Percentiles rank a stretch among this genome's conserved stretches.
These are phyloP conservation scores for Prunus armeniaca DNA, from an alignment of 306 rosid genomes.

Conservation along the genomic window DNA sequence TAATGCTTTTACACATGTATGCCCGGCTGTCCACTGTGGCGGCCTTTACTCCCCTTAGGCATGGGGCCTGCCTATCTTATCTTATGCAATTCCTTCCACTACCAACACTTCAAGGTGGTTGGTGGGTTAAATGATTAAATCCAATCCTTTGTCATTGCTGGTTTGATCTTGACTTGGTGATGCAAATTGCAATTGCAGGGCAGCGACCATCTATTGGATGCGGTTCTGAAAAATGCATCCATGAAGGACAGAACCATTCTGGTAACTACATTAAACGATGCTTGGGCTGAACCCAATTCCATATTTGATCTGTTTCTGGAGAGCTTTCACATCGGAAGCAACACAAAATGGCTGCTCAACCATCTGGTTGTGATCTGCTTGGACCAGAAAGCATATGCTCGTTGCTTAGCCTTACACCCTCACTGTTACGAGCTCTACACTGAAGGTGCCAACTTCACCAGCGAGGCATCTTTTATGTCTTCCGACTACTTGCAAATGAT, in stretches of 20 bases:
- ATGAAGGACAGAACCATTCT: conserved; percentile 63
- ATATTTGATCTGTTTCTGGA: conserved; percentile 70
- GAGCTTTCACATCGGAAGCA: conserved; percentile 63
- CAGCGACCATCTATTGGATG: conserved; percentile 7
- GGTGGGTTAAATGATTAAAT: too few relatives aligned
- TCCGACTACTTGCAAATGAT: conserved; percentile 65
- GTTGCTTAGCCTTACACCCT: conserved; percentile 61
- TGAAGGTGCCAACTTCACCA: conserved; percentile 47
- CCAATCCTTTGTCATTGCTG: not conserved
- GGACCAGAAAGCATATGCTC: conserved; percentile 66
- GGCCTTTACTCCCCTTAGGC: not conserved
- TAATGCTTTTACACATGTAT: not conserved
- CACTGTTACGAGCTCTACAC: conserved; percentile 55
- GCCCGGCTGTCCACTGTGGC: not conserved
- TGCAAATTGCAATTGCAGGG: not conserved
- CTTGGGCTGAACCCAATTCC: conserved; percentile 82
- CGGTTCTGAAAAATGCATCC: conserved; percentile 48
- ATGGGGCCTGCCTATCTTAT: not conserved
- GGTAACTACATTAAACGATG: conserved; percentile 72
- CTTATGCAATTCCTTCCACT: too few relatives aligned
- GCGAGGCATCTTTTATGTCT: conserved; percentile 71
- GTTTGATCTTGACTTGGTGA: not conserved
- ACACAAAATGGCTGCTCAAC: conserved; percentile 49
- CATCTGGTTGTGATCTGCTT: conserved; percentile 64
- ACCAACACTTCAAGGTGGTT: too few relatives aligned